Conservation (phyloP, 1,284 basidiomycete species). For the Naganishia sp. region DNA sequence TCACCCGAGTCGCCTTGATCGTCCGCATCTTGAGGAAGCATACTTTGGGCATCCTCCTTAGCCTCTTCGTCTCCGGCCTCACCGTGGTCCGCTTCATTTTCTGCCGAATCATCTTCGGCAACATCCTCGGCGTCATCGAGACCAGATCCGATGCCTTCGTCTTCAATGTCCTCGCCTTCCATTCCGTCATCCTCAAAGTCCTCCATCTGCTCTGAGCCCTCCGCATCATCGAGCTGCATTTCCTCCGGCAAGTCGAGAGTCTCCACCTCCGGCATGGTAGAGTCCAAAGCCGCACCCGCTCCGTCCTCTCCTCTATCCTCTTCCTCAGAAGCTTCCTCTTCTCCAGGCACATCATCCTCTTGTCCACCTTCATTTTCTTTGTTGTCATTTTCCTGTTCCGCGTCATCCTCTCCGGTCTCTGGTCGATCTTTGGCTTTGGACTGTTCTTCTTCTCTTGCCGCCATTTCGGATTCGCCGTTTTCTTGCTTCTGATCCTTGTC, state of each 20-base stretch:
- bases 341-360: constrained; percentile 2
- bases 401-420: constrained; percentile 47
- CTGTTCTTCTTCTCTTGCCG: constrained; percentile 67
- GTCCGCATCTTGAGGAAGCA: constrained; percentile 15
- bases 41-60: constrained; percentile 44
- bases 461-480: constrained; percentile 65
- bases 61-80: constrained; percentile 43
- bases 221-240: constrained; percentile 64
- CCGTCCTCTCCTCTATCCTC: constrained; percentile 58
- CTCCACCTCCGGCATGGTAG: constrained; percentile 71
- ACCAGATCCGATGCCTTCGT: constrained; percentile 42
- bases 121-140: constrained; percentile 39
- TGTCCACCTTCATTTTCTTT: constrained; percentile 38
- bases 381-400: constrained; percentile 39
- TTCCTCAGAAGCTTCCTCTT: constrained; percentile 55
- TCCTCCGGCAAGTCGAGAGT: constrained; percentile 82
- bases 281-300: constrained; percentile 63
- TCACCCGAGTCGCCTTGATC: constrained; percentile 19
- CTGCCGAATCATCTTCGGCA: constrained; percentile 16
- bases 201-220: constrained; percentile 53
- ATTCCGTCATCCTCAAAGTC: constrained; percentile 56
- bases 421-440: constrained; percentile 48
- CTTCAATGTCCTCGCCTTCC: constrained; percentile 52
- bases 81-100: constrained; percentile 43
- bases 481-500: constrained; percentile 52